A percentile compares a stretch with the other conserved stretches of the same genome.
Evolutionary conservation across 495 filamentous ascomycete genomes (phyloP).

Genomic region (Talaromyces wortmannii): DNA sequence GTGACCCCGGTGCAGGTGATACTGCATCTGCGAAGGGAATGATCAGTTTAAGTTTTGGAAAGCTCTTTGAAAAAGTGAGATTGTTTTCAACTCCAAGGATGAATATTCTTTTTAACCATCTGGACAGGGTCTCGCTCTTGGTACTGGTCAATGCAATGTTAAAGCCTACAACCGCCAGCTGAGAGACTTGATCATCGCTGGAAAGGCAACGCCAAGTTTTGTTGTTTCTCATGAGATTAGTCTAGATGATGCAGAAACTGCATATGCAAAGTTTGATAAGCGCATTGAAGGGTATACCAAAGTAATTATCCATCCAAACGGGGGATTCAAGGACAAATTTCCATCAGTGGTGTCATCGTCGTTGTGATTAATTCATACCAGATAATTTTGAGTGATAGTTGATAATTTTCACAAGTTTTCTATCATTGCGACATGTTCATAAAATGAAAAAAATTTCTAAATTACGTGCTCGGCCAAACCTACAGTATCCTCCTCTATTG

Average conservation of each 20-base stretch:
- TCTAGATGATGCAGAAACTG: constrained; percentile 44
- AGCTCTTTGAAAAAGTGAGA: constrained; percentile 52
- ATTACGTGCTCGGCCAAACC: too few species aligned
- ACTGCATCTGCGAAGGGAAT: constrained; percentile 40
- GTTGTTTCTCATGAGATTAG: constrained; percentile 51
- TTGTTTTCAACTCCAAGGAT: neutral
- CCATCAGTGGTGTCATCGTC: too few species aligned
- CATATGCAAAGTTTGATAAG: constrained; percentile 45
- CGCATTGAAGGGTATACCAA: constrained; percentile 41
- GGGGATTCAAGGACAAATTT: too few species aligned
- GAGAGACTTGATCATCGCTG: constrained; percentile 50
- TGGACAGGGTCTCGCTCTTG: constrained; percentile 35
- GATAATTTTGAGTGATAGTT: too few species aligned
- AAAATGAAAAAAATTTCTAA: too few species aligned
- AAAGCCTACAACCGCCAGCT: constrained; percentile 53
- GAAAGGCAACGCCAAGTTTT: constrained; percentile 49
- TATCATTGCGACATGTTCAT: too few species aligned
- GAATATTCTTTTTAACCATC: neutral
- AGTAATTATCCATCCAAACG: constrained; percentile 10
- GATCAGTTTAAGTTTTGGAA: constrained; percentile 52
- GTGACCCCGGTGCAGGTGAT: constrained; percentile 38
- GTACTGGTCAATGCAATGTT: constrained; percentile 54
- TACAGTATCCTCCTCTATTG: too few species aligned
- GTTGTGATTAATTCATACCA: too few species aligned
- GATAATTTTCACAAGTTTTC: too few species aligned